Percentiles rank a stretch among this genome's conserved stretches.
These are phyloP conservation scores for Fusarium udum DNA, from an alignment of 2,329 filamentous ascomycete species.

Conservation along the genomic window DNA sequence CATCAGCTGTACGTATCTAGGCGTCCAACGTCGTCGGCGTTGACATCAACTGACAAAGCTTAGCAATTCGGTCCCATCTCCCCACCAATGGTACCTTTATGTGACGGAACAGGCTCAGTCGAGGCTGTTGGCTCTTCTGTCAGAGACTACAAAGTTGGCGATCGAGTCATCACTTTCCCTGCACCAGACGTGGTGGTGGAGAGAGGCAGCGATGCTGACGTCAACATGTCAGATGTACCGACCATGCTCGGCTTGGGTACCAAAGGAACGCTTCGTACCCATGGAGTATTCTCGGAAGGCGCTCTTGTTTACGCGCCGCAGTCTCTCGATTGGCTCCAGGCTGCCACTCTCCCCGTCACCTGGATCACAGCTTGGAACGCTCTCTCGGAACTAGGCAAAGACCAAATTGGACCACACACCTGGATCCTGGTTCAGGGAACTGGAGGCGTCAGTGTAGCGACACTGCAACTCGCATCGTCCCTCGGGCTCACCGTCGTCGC, in stretches of 20 bases:
- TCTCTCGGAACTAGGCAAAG: slow-evolving; percentile 57
- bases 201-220: slow-evolving; percentile 37
- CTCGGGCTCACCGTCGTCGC: slow-evolving; percentile 65
- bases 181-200: slow-evolving; percentile 24
- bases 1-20: slow-evolving; percentile 37
- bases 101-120: slow-evolving; percentile 56
- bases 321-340: slow-evolving; percentile 50
- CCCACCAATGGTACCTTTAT: slow-evolving; percentile 46
- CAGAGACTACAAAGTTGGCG: slow-evolving; percentile 55
- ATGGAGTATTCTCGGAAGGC: slow-evolving; percentile 65
- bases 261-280: slow-evolving; percentile 67
- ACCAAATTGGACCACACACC: slow-evolving; percentile 49
- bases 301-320: slow-evolving; percentile 64
- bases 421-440: slow-evolving; percentile 53
- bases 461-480: slow-evolving; percentile 56
- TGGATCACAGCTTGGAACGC: slow-evolving; percentile 62
- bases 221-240: slow-evolving; percentile 38
- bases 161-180: slow-evolving; percentile 65
- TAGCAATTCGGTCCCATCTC: slow-evolving; percentile 39
- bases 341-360: slow-evolving; percentile 59
- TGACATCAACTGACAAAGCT: background rate
- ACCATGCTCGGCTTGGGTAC: slow-evolving; percentile 66
- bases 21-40: background rate
- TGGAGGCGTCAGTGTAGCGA: slow-evolving; percentile 52
- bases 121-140: slow-evolving; percentile 64